These are phyloP conservation scores for Begonia masoniana DNA, from an alignment of 306 rosid genomes.

Conservation along the genomic window DNA sequence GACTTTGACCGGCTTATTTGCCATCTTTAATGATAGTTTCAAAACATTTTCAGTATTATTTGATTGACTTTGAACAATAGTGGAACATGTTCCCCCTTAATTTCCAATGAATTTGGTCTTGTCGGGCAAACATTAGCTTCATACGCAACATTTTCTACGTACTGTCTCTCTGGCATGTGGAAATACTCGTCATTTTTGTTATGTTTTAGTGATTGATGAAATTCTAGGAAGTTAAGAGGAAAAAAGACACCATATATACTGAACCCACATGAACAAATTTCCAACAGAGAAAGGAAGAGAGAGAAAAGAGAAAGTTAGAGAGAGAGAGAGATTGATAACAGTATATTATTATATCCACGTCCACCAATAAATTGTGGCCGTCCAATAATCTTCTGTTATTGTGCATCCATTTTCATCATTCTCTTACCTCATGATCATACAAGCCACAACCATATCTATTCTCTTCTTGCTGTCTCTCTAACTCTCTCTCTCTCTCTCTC, in stretches of 20 bases:
- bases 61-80: neutral
- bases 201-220: no score
- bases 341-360: slow-evolving; percentile 16
- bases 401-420: slow-evolving; percentile 40
- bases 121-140: neutral
- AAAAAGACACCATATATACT: no score
- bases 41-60: no score
- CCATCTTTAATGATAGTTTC: no score
- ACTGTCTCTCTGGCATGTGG: no score
- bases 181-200: no score
- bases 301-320: no score
- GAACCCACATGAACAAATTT: no score
- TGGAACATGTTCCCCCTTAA: slow-evolving; percentile 1
- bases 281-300: no score
- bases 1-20: no score
- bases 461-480: slow-evolving; percentile 8
- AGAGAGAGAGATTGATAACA: slow-evolving; percentile 9
- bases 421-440: slow-evolving; percentile 43
- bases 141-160: neutral
- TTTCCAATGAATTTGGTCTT: slow-evolving; percentile 18
- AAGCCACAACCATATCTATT: slow-evolving; percentile 30
- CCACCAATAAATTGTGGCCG: slow-evolving; percentile 24
- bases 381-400: slow-evolving; percentile 48
- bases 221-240: no score
- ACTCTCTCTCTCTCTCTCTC: slow-evolving; percentile 2